Evolutionary conservation across 768 basidiomycete species (phyloP), one percentile per base, ranked within the genome.

Genomic region (Panus rudis): DNA sequence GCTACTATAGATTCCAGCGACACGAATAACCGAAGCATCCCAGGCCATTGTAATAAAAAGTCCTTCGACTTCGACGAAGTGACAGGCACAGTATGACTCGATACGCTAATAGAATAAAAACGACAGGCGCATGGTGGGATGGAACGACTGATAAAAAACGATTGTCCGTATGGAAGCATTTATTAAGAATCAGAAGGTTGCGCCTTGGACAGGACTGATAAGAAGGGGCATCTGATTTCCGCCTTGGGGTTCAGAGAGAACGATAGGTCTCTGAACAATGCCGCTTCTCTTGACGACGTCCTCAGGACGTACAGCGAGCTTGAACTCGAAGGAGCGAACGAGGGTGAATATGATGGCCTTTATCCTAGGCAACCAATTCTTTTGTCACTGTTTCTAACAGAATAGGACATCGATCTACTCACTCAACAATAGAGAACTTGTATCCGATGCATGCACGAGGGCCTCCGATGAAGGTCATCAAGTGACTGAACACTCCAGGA

Each of bases 401-500:
- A 19, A 21, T 4, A 22, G 33, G 16, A 21, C 19, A 17, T n/a
- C n/a, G 19, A 17, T 7, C n/a, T 17, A 68, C 76, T 30, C 46
- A 79, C 76, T 79, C 79, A 13, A 73, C 63, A 17, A 83, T 57
- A 12, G 82, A 67, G 54, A 84, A 84, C 3, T 76, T 71, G 54
- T 75, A 83, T 0, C 81, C 81, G 26, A 84, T 82, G 47, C 82
- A 86, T 0, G 78, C 70, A 16, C 71, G 69, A 12, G 79, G 76
- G 4, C 83, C 83, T 25, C 78, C 78, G 2, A 80, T 51, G 68
- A 86, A 86, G 0, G 76, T 71, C 26, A 83, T 54, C 48, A 77
- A 53, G 51, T 80, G 71, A 6, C 73, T 69, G 72, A 74, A 81
- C 0, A 83, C 67, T 5, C 81, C 76, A 4, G 83, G 83, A 17